Evolutionary conservation across 1,139 yeast genomes (phyloP), one percentile per base, ranked within the genome.

Genomic region (Meyerozyma elateridarum): DNA sequence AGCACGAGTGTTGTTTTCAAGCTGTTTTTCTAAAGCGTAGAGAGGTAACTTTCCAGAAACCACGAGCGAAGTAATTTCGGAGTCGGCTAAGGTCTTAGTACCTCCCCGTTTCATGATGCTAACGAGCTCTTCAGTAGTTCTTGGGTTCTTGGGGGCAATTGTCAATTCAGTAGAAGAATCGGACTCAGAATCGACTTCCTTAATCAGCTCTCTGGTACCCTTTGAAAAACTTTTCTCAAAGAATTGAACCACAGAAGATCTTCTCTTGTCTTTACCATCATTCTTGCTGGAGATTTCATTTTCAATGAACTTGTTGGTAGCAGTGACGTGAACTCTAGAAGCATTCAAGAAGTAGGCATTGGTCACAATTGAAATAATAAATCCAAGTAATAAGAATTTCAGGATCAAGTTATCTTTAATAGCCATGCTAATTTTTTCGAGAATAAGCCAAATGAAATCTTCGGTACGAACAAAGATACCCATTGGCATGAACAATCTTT

Each of bases 11-110:
- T 81, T 87, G 53, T 91, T 91, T 24, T 72, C 83, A 36, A 91
- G 71, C 58, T 85, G 91, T 58, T 89, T 91, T 57, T 91, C 99
- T 42, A 93, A 72, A 0, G 97, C 96, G 54, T 93, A 89, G 36
- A 91, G 64, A 19, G 98, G 97, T 38, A 93, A 64, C 51, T 85
- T 85, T 24, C 95, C 95, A 9, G 73, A 61, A 11, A 76, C 70
- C 27, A 84, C 89, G 41, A 91, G 73, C 2, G 75, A 61, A 5
- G 82, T 70, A 38, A 91, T 73, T 58, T 91, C 96, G 30, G 76
- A 80, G 53, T 91, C 76, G 35, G 63, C 64, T 42, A 91, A 71
- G 15, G 75, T 64, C 45, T 74, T 73, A 24, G 85, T 75, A 27
- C 77, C 69, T 16, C 97, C 97, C 2, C 74, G 77, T 52, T 85